Evolutionary conservation across 768 basidiomycete species (phyloP), one percentile per base, ranked within the genome.

Genomic region (Pholiota microspora): DNA sequence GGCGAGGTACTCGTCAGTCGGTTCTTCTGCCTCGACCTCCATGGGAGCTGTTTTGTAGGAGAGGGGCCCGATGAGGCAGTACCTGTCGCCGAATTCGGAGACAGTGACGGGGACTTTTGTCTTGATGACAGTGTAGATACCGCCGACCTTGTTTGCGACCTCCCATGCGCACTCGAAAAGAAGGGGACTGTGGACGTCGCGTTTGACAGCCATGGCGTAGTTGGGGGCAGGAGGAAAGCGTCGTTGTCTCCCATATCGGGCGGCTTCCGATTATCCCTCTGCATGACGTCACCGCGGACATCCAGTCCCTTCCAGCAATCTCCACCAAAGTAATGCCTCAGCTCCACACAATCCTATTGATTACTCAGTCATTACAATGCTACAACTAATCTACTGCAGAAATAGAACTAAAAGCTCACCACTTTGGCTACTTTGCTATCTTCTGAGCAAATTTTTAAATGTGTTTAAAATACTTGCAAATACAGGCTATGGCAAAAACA

Each of bases 61-160:
- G 59, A 99, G 84, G n/a, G 97, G 97, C 28, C 97, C 97, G 65
- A 99, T 92, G 69, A 99, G 86, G 62, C 87, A 91, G 77, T 96
- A 97, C 66, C 95, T 82, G 73, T 93, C 91, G 65, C 92, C 94
- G 74, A 89, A 98, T 73, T 98, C 97, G 53, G 86, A 85, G 67
- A 95, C 90, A 62, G 97, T 98, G 74, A 99, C 93, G 51, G 97
- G 97, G 53, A 97, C 94, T 69, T 99, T 99, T 48, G 97, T 98
- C 77, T 98, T 98, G 69, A 98, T 97, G 75, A 99, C 96, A 60
- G 96, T 98, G 81, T 98, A 98, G 73, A 98, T 98, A 58, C 96
- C 96, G 62, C 95, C 96, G 71, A 98, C 95, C 73, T 97, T 98
- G 83, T 98, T 97, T 29, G 89, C 94, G 64, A 97, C 95, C 75